Conservation (phyloP, 305 asterid species). For the Solanum hybrid region DNA sequence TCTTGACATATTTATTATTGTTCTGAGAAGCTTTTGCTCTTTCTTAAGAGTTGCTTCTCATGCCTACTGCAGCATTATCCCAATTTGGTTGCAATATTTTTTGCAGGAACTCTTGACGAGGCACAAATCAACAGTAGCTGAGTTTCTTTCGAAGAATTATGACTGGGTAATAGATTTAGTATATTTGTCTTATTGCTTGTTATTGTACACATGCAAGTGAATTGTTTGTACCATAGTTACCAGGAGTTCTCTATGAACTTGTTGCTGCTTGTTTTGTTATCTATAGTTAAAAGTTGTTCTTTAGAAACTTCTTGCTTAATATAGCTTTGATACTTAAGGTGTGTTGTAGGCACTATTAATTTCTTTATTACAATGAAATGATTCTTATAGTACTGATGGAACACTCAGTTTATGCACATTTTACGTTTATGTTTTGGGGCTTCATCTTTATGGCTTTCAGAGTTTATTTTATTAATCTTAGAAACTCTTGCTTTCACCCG, state of each 20-base stretch:
- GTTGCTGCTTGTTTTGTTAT: not conserved
- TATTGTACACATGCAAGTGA: not conserved
- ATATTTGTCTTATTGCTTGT: not conserved
- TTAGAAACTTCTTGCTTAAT: not conserved
- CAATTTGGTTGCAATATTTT: not conserved
- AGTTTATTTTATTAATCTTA: not conserved
- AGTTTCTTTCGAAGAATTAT: constrained; percentile 13
- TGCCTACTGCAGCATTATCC: not conserved
- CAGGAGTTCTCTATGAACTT: not conserved
- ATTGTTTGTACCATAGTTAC: not conserved
- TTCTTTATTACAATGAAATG: not conserved
- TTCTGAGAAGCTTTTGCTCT: not conserved
- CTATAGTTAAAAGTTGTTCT: not conserved
- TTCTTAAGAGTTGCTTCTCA: not conserved
- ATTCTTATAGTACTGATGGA: not conserved
- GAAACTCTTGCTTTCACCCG: not conserved
- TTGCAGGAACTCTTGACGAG: constrained; percentile 11
- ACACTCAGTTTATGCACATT: not conserved
- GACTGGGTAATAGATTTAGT: constrained; percentile 8
- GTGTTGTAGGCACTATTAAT: not conserved
- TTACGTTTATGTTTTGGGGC: not conserved
- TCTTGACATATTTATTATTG: not conserved
- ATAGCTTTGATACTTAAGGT: not conserved
- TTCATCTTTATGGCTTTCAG: not conserved
- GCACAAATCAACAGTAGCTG: constrained; percentile 14